Percentiles rank a stretch among this genome's conserved stretches.
These are phyloP conservation scores for Dipteronia sinensis DNA, from an alignment of 345 rosid genomes.

Conservation along the genomic window DNA sequence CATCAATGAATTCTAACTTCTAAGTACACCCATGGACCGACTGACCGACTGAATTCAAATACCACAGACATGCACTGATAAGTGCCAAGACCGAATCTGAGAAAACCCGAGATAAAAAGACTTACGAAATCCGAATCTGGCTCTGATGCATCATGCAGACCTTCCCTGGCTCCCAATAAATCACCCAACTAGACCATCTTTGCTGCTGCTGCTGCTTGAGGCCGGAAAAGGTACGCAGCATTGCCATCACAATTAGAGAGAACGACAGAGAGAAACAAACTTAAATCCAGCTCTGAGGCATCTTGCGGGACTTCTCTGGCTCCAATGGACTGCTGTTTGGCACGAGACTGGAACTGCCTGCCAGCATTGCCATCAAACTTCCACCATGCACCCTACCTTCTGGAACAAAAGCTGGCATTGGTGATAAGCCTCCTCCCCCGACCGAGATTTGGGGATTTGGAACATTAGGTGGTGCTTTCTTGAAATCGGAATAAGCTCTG, in stretches of 20 bases:
- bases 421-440: constrained; percentile 30
- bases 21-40: constrained; percentile 13
- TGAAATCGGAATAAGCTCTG: constrained; percentile 36
- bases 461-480: constrained; percentile 26
- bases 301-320: constrained; percentile 27
- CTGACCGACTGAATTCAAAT: constrained; percentile 20
- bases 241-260: constrained; percentile 43
- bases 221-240: constrained; percentile 48
- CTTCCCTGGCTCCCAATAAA: constrained; percentile 29
- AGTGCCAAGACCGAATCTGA: constrained; percentile 12
- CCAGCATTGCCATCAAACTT: constrained; percentile 77
- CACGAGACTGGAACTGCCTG: constrained; percentile 45
- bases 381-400: constrained; percentile 99
- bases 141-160: constrained; percentile 32
- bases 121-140: constrained; percentile 39
- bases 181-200: constrained; percentile 20
- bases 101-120: constrained; percentile 22
- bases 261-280: constrained; percentile 23
- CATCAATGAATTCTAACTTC: constrained; percentile 27
- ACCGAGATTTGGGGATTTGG: constrained; percentile 20
- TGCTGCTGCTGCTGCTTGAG: constrained; percentile 25
- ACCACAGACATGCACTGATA: constrained; percentile 8
- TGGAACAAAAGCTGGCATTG: constrained; percentile 44
- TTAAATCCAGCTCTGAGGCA: constrained; percentile 56
- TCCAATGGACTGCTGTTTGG: constrained; percentile 34